Conservation (phyloP, 345 rosid species). For the Rhodamnia rubescens region DNA sequence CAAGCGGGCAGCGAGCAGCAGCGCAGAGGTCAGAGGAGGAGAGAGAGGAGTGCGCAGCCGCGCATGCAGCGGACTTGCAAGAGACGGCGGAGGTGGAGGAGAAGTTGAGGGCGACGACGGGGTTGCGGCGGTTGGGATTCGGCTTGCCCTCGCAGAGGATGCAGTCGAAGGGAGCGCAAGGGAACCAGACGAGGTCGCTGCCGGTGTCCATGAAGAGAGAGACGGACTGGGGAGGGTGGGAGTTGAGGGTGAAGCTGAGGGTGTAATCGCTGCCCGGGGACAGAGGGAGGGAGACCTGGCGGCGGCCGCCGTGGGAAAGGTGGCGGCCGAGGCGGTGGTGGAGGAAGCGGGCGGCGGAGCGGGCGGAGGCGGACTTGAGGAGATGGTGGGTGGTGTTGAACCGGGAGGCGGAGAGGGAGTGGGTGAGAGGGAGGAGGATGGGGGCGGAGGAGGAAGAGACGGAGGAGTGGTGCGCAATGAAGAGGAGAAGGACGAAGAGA, state of each 20-base stretch:
- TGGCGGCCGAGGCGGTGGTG: constrained; percentile 11
- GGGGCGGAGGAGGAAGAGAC: constrained; percentile 17
- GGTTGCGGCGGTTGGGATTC: constrained; percentile 25
- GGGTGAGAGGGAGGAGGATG: constrained; percentile 43
- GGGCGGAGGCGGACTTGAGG: constrained; percentile 62
- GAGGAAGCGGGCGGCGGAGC: constrained; percentile 58
- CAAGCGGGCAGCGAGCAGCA: constrained; percentile 70
- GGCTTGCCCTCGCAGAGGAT: constrained; percentile 67
- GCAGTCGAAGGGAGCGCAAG: constrained; percentile 79
- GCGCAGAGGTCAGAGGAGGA: constrained; percentile 77
- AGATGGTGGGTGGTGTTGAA: constrained; percentile 60
- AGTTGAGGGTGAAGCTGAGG: constrained; percentile 48
- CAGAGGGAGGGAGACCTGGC: constrained; percentile 73
- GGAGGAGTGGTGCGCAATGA: constrained; percentile 5
- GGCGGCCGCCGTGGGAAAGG: background rate
- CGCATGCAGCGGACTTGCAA: constrained; percentile 67
- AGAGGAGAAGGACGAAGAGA: constrained; percentile 15
- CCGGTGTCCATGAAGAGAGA: constrained; percentile 94
- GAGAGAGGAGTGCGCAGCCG: constrained; percentile 64
- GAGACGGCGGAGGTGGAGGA: constrained; percentile 42
- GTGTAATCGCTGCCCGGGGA: constrained; percentile 87
- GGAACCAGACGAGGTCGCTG: constrained; percentile 96
- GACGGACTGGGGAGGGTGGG: constrained; percentile 32
- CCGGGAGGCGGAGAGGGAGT: constrained; percentile 54
- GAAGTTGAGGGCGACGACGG: constrained; percentile 14